These are phyloP conservation scores for Inonotus hispidus DNA, from an alignment of 1,284 basidiomycete genomes.

Conservation along the genomic window DNA sequence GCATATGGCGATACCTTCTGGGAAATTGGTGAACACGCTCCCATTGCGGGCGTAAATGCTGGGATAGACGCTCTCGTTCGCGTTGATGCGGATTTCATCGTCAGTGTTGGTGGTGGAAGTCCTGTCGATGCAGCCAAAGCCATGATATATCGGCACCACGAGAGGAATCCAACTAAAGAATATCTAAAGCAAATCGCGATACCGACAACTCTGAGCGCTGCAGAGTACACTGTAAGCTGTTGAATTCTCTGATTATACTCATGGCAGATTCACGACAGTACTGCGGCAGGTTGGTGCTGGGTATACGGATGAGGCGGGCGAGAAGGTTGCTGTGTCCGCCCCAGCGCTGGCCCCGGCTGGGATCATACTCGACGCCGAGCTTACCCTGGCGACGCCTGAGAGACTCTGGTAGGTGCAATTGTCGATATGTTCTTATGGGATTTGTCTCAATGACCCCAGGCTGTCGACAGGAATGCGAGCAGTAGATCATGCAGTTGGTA, in stretches of 20 bases:
- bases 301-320: constrained; percentile 65
- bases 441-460: constrained; percentile 34
- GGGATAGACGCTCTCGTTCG: constrained; percentile 54
- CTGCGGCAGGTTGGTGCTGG: constrained; percentile 53
- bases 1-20: constrained; percentile 65
- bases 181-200: constrained; percentile 59
- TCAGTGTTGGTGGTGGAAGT: constrained; percentile 75
- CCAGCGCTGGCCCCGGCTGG: constrained; percentile 56
- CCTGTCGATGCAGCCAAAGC: constrained; percentile 75
- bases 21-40: constrained; percentile 74
- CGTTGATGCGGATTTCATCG: constrained; percentile 57
- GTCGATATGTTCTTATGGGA: neutral
- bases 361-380: constrained; percentile 73
- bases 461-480: constrained; percentile 73
- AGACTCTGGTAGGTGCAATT: constrained; percentile 54
- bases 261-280: neutral
- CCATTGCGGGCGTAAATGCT: constrained; percentile 63
- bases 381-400: constrained; percentile 70
- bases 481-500: constrained; percentile 70
- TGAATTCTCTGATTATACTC: neutral
- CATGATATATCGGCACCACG: constrained; percentile 57
- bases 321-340: constrained; percentile 55
- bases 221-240: constrained; percentile 59
- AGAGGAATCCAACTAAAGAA: constrained; percentile 35
- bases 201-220: constrained; percentile 78